Base-by-base conservation (phyloP, 1,284 basidiomycete species). In the Microbotryum lychnidis-dioicae region DNA sequence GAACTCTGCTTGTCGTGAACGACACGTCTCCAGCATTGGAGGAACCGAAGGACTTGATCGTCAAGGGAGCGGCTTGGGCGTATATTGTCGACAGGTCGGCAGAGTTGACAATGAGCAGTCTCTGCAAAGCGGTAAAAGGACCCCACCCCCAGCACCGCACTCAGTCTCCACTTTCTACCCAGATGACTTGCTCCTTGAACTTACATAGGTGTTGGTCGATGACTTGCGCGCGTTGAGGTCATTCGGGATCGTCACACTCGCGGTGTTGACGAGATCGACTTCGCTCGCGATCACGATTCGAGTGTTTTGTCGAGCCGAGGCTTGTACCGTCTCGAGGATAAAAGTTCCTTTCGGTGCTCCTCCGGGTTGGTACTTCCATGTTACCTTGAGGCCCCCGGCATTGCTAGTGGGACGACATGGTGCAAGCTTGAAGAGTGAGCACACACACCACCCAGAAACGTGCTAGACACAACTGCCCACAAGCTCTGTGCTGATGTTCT, bases 301-400 rank as follows among this genome's bases (percentile, higher is more conserved):
- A 2, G 44, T 50, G 16, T 46, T 46, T 42, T n/a, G 53, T 12
- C 14, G 25, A 25, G 18, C 6, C 23, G 20, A 3, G 12, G 29
- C 7, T 50, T 18, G 29, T 1, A 23, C 21, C 4, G 51, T 47
- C 25, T 56, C 29, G 18, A 67, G 59, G 27, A 67, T 31, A 25
- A 67, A 61, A 16, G 62, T 61, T 18, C 63, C 66, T 16, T 49
- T 52, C 6, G 56, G 50, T 4, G 66, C 60, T 4, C 60, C 66
- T 18, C 66, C 66, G 1, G 63, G 45, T 29, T 67, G 66, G 37
- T 37, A 63, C 10, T 62, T 21, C 66, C 66, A 68, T 2, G 66
- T 33, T 18, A 33, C 25, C 12, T 42, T 42, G 37, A 42, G 37
- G 1, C 37, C 37, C 37, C 4, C 37, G 16, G 37, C 37, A 42